phyloP scores from a whole-genome alignment of 129 eudicot genomes.

The Heracleum sosnowskyi region DNA sequence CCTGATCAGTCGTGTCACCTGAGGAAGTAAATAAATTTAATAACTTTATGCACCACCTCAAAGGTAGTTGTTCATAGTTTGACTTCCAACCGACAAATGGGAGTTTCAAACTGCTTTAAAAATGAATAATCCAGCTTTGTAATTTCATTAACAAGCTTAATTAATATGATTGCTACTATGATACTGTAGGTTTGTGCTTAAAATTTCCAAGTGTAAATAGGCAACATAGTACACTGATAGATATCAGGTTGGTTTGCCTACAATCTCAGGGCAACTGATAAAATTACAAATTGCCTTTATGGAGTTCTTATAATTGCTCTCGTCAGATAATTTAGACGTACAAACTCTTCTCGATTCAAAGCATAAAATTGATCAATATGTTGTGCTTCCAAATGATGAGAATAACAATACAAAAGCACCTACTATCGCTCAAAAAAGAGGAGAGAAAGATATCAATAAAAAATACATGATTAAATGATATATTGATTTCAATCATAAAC shows the following conservation, averaged over 20 bases:
- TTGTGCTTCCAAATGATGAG: too few relatives aligned
- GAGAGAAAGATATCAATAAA: too few relatives aligned
- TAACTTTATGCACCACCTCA: neutral
- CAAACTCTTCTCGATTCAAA: too few relatives aligned
- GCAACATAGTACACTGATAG: neutral
- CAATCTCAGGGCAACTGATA: too few relatives aligned
- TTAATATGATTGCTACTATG: neutral
- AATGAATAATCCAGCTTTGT: neutral
- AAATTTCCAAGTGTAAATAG: neutral
- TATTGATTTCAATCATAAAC: too few relatives aligned
- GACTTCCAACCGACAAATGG: neutral
- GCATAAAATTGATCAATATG: too few relatives aligned
- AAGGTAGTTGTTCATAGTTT: neutral
- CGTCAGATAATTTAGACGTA: too few relatives aligned
- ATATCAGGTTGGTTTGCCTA: too few relatives aligned
- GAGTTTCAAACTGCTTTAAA: neutral
- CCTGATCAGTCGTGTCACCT: conserved; percentile 93
- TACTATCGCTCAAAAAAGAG: too few relatives aligned
- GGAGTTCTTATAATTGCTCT: too few relatives aligned
- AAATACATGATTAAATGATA: too few relatives aligned
- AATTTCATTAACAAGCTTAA: neutral
- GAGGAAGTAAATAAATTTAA: conserved; percentile 6
- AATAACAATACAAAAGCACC: too few relatives aligned
- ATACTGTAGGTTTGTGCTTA: neutral
- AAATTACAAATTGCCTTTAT: neutral